Evolutionary conservation across 2,329 filamentous ascomycete species (phyloP), one percentile per base, ranked within the genome.

Genomic region (Orbilia oligospora): DNA sequence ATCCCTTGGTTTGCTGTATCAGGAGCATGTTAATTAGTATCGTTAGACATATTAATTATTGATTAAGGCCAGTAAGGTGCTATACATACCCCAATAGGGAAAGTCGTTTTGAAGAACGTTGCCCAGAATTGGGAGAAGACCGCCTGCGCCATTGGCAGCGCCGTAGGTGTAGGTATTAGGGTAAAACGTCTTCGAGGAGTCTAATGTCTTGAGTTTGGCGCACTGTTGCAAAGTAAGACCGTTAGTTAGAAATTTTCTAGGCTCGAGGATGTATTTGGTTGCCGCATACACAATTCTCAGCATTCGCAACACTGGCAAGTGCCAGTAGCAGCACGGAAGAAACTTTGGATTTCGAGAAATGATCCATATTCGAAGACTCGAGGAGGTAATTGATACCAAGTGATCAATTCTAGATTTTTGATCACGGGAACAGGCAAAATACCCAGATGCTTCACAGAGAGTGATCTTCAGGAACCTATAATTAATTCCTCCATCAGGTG

Each of bases 61-160:
- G n/a, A n/a, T n/a, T 63, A 18, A 20, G 18, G 0, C 1, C 10
- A 14, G 22, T 5, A 51, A 24, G n/a, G 51, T 30, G 36, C 1
- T 5, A 30, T 63, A 67, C 72, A 14, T 63, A 68, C 73, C 16
- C 73, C 73, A 77, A 36, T 77, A 77, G 22, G 67, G 58, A 55
- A 33, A 63, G 6, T 71, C 24, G 22, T 18, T 64, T 36, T 56
- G 38, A 27, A 67, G 33, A 5, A 18, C 1, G 41, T 65, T 63
- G 64, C 16, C 33, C 8, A 69, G 8, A 6, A 18, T 44, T 14
- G 72, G 10, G 8, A 70, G 36, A 24, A 76, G 20, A 10, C 72
- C 56, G 9, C 72, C 56, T 49, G 65, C 70, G 1, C 72, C 72
- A 33, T 71, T 76, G 10, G 56, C 48, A n/a, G 27, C 36, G 16